These are phyloP conservation scores for Diplodia scrobiculata DNA, from an alignment of 2,329 filamentous ascomycete species.

Conservation along the genomic window DNA sequence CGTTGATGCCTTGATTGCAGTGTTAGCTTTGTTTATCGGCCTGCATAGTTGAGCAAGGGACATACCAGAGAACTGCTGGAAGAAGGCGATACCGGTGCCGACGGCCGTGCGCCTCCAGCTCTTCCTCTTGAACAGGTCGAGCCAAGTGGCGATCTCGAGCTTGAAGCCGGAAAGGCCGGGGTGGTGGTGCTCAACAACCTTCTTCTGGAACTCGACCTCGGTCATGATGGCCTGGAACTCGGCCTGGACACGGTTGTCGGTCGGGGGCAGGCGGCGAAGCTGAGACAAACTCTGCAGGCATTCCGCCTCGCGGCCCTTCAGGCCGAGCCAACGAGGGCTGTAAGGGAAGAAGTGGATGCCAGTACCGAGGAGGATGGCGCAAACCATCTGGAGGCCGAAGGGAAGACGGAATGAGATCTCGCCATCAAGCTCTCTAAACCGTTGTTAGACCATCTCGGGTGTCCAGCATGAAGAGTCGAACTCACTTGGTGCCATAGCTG, in stretches of 20 bases:
- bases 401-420: constrained; percentile 55
- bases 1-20: constrained; percentile 37
- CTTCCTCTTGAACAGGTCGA: constrained; percentile 50
- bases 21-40: neutral
- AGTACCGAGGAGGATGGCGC: constrained; percentile 38
- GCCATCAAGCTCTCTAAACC: constrained; percentile 39
- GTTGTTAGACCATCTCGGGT: neutral
- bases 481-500: constrained; percentile 48
- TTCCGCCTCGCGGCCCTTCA: constrained; percentile 39
- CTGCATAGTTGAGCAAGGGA: neutral
- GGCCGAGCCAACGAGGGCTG: constrained; percentile 42
- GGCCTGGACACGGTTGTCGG: constrained; percentile 30
- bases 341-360: constrained; percentile 42
- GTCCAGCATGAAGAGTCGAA: too few species aligned
- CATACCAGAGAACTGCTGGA: constrained; percentile 47
- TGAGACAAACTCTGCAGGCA: constrained; percentile 36
- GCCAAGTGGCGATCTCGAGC: constrained; percentile 34
- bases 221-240: constrained; percentile 33
- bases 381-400: constrained; percentile 52
- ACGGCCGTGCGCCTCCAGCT: constrained; percentile 49
- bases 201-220: constrained; percentile 32
- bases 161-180: constrained; percentile 25
- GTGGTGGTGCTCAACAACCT: constrained; percentile 19
- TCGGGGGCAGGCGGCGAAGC: constrained; percentile 34
- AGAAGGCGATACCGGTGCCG: constrained; percentile 47